phyloP scores from a whole-genome alignment of 192 early-diverging fungal genomes.

The Gonapodya prolifera region DNA sequence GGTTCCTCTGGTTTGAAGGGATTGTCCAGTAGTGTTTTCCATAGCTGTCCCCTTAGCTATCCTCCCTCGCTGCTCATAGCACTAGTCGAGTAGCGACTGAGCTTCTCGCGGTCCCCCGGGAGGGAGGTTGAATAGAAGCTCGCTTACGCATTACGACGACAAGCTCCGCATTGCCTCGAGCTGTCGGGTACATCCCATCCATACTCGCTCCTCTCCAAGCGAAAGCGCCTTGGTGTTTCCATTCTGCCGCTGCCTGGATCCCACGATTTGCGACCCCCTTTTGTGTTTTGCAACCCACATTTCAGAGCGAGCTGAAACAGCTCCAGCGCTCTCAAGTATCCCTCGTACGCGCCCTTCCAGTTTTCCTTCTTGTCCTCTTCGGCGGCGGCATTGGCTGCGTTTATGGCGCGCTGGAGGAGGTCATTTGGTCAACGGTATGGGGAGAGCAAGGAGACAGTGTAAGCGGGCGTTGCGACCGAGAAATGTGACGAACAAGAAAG shows the following conservation, averaged over 20 bases:
- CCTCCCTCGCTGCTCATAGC: no score
- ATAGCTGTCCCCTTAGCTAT: no score
- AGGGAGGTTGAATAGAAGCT: no score
- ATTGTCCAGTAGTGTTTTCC: no score
- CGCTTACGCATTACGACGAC: no score
- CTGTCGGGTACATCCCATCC: neutral
- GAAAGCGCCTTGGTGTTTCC: neutral
- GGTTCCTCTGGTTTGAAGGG: no score
- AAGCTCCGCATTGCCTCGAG: conserved; percentile 3
- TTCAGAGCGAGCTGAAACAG: conserved; percentile 91
- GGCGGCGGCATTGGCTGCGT: conserved; percentile 83
- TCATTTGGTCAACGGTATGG: neutral
- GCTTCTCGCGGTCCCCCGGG: no score
- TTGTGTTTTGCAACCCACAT: conserved; percentile 38
- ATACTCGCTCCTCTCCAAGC: neutral
- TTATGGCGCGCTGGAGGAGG: conserved; percentile 41
- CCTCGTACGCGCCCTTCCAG: conserved; percentile 81
- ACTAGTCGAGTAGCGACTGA: no score
- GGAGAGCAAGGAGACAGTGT: neutral
- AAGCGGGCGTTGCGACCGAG: neutral
- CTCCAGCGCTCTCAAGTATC: conserved; percentile 81
- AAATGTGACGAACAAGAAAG: neutral
- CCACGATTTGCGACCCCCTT: neutral
- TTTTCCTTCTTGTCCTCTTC: conserved; percentile 82
- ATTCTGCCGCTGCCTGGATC: neutral